These are phyloP conservation scores for Clarireedia sp. DNA, from an alignment of 2,329 filamentous ascomycete genomes.

Conservation along the genomic window DNA sequence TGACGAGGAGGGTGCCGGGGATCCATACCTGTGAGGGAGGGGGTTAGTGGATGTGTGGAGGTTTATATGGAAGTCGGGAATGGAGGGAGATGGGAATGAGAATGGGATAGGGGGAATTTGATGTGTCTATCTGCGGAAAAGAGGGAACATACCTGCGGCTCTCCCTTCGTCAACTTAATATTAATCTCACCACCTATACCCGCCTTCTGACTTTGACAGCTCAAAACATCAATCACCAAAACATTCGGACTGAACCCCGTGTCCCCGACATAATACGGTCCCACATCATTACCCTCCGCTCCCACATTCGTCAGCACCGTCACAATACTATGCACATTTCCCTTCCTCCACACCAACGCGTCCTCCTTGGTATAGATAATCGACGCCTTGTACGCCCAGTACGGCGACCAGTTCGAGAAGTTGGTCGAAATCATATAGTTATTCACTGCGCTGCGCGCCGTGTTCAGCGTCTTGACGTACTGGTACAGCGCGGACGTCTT, in stretches of 20 bases:
- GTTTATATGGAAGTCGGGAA: not conserved
- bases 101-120: no score
- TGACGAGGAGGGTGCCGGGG: conserved; percentile 1
- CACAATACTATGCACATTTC: conserved; percentile 11
- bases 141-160: conserved; percentile 2
- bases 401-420: conserved; percentile 12
- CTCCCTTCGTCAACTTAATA: not conserved
- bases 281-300: not conserved
- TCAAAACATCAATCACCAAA: conserved; percentile 13
- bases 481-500: conserved; percentile 33
- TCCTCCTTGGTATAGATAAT: conserved; percentile 10
- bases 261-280: conserved; percentile 12
- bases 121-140: no score
- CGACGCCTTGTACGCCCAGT: conserved; percentile 14
- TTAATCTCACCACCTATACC: not conserved
- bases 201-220: not conserved
- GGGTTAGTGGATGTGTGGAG: not conserved
- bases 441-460: conserved; percentile 31
- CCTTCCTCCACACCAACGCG: conserved; percentile 14
- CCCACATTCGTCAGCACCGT: conserved; percentile 14
- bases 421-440: conserved; percentile 6
- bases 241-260: conserved; percentile 11
- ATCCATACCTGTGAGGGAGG: conserved; percentile 2
- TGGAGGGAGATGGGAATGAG: not conserved
- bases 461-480: conserved; percentile 35